Percentiles rank a stretch among this genome's conserved stretches.
Evolutionary conservation across 1,139 yeast species (phyloP).

Genomic region (Lodderomyces metapsilosis): DNA sequence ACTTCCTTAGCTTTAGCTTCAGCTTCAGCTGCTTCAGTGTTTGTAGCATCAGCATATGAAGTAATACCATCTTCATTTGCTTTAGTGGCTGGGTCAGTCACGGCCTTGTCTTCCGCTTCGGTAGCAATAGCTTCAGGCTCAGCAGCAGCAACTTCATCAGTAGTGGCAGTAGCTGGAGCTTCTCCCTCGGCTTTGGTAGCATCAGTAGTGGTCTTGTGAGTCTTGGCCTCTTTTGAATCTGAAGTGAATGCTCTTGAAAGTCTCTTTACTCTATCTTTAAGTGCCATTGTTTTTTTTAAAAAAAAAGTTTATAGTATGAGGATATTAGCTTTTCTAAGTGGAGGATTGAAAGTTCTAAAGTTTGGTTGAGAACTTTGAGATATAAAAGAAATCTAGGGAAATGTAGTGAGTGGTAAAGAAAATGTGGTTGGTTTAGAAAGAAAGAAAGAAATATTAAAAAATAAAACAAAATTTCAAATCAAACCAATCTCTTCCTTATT

Average conservation of each 20-base stretch:
- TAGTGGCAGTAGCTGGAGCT: conserved; percentile 10
- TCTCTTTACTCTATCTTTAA: conserved; percentile 47
- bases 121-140: conserved; percentile 14
- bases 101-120: conserved; percentile 10
- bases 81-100: conserved; percentile 12
- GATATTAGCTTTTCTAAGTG: too few species aligned
- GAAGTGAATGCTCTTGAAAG: conserved; percentile 40
- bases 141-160: conserved; percentile 12
- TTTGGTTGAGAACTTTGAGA: too few species aligned
- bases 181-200: conserved; percentile 16
- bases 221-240: conserved; percentile 21
- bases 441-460: too few species aligned
- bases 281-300: conserved; percentile 43
- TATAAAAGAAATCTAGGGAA: too few species aligned
- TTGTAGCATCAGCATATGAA: conserved; percentile 13
- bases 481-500: too few species aligned
- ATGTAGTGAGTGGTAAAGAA: too few species aligned
- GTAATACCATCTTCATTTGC: conserved; percentile 13
- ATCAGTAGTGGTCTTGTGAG: conserved; percentile 11
- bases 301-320: too few species aligned
- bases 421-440: too few species aligned
- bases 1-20: conserved; percentile 11
- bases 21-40: conserved; percentile 11
- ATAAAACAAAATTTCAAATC: too few species aligned
- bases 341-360: too few species aligned